Conservation (phyloP, 805 yeast genomes). For the Suhomyces emberorum region DNA sequence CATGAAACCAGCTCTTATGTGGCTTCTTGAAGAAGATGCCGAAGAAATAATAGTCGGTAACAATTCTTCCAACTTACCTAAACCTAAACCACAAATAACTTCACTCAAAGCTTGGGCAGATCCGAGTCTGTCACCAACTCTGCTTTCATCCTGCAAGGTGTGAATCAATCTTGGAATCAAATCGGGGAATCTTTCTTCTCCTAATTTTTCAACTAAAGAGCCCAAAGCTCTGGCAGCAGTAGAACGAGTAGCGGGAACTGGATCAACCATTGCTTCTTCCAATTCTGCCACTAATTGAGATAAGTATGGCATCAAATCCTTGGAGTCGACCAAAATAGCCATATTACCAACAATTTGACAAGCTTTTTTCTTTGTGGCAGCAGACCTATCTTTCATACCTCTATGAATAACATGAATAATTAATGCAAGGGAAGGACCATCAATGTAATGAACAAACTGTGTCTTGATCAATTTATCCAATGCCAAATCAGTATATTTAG, state of each 20-base stretch:
- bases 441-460: constrained; percentile 95
- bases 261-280: constrained; percentile 95
- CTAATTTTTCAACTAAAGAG: constrained; percentile 90
- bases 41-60: constrained; percentile 75
- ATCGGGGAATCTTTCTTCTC: constrained; percentile 93
- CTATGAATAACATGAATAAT: constrained; percentile 92
- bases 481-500: constrained; percentile 83
- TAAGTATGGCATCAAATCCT: constrained; percentile 82
- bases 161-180: constrained; percentile 76
- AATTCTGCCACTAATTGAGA: constrained; percentile 74
- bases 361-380: constrained; percentile 85
- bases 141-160: constrained; percentile 71
- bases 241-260: constrained; percentile 95
- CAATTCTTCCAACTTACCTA: constrained; percentile 81
- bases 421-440: constrained; percentile 94
- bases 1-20: constrained; percentile 88
- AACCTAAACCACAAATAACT: constrained; percentile 88
- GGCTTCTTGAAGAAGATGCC: constrained; percentile 62
- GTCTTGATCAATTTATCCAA: constrained; percentile 82
- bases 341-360: constrained; percentile 98
- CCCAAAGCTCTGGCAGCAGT: constrained; percentile 98
- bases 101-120: constrained; percentile 97
- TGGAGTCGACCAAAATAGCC: constrained; percentile 91
- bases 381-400: constrained; percentile 95
- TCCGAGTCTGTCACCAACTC: constrained; percentile 90